Conservation (phyloP, 495 filamentous ascomycete genomes). For the Cercophora samala region DNA sequence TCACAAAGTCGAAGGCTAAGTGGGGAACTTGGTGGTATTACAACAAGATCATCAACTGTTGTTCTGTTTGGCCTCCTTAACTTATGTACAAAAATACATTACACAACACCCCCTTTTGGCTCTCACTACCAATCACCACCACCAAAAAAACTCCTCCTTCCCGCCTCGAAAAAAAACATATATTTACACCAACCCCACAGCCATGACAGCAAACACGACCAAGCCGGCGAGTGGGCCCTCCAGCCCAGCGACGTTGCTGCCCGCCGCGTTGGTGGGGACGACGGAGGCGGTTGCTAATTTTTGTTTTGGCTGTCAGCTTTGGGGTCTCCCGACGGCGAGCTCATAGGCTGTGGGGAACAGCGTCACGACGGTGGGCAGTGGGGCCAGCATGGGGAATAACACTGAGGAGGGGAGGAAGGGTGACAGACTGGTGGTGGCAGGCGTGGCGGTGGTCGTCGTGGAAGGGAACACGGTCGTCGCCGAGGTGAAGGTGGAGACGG, state of each 20-base stretch:
- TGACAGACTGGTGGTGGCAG: conserved; percentile 3
- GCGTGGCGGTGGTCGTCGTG: conserved; percentile 9
- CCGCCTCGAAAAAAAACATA: background rate
- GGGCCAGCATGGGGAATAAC: no score
- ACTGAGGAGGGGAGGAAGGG: background rate
- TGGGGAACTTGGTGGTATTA: no score
- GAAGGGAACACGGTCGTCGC: background rate
- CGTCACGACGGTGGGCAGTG: background rate
- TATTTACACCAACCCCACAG: conserved; percentile 20
- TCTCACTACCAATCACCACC: no score
- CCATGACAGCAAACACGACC: conserved; percentile 11
- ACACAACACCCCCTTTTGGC: background rate
- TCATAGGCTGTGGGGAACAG: background rate
- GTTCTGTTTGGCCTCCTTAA: no score
- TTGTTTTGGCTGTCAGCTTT: background rate
- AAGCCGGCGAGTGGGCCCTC: conserved; percentile 14
- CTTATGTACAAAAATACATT: background rate
- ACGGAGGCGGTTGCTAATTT: conserved; percentile 7
- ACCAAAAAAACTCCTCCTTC: background rate
- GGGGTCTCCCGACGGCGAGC: background rate
- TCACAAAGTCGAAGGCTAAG: no score
- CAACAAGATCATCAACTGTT: no score
- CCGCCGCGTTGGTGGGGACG: conserved; percentile 4
- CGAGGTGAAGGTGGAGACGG: conserved; percentile 29
- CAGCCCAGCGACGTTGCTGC: background rate